A percentile compares a stretch with the other conserved stretches of the same genome.
These are phyloP conservation scores for barley (Hordeum vulgare) DNA, from an alignment of 176 grass and related monocot species.

Conservation along the genomic window DNA sequence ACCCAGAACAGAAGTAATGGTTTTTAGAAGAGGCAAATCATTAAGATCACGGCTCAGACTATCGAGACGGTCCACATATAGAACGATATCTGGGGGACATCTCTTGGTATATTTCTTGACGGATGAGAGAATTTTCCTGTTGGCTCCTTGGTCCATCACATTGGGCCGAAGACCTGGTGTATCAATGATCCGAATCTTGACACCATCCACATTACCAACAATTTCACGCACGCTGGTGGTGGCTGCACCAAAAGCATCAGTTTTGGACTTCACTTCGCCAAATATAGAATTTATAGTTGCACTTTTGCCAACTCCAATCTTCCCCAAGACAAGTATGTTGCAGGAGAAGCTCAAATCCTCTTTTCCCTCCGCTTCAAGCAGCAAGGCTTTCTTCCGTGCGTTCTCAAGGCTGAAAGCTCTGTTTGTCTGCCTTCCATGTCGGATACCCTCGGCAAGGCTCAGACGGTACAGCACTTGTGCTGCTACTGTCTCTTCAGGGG, in stretches of 20 bases:
- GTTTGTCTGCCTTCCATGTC: constrained; percentile 58
- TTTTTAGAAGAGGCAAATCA: constrained; percentile 85
- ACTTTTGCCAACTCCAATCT: constrained; percentile 96
- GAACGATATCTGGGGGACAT: constrained; percentile 86
- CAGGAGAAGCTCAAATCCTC: constrained; percentile 71
- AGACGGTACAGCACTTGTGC: constrained; percentile 78
- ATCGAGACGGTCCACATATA: constrained; percentile 89
- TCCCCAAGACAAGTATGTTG: constrained; percentile 89
- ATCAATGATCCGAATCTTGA: constrained; percentile 81
- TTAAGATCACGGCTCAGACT: constrained; percentile 61
- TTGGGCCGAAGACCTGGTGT: constrained; percentile 74
- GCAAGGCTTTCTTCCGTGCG: constrained; percentile 58
- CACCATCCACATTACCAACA: constrained; percentile 68
- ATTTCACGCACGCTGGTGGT: constrained; percentile 58
- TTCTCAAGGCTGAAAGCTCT: constrained; percentile 60
- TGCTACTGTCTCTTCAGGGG: constrained; percentile 59
- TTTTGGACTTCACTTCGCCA: constrained; percentile 60
- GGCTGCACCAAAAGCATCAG: constrained; percentile 62
- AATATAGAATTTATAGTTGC: constrained; percentile 98
- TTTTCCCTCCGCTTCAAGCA: constrained; percentile 54
- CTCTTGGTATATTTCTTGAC: constrained; percentile 84
- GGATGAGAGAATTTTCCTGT: constrained; percentile 62
- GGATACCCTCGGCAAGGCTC: constrained; percentile 69
- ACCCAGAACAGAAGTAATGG: constrained; percentile 67
- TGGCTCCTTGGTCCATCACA: constrained; percentile 74